phyloP scores from a whole-genome alignment of 202 grass and related monocot genomes.

The Zizania palustris region DNA sequence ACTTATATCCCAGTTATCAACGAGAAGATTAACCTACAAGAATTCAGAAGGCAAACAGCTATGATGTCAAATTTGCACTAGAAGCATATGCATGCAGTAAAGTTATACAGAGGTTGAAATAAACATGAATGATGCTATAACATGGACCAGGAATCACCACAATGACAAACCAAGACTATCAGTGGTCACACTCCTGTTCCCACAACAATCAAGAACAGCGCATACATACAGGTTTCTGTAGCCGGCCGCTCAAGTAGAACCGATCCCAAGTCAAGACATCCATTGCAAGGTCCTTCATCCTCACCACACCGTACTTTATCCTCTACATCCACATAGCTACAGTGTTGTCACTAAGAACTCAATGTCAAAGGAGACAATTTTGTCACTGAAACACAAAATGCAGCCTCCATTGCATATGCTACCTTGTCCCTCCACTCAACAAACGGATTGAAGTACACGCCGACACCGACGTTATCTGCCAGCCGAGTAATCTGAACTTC shows the following conservation, averaged over 20 bases:
- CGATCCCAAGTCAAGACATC: constrained; percentile 80
- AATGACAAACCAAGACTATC: not conserved
- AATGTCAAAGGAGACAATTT: not conserved
- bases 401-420: not conserved
- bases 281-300: constrained; percentile 81
- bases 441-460: constrained; percentile 94
- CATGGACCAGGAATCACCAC: not conserved
- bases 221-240: constrained; percentile 91
- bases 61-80: not conserved
- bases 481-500: constrained; percentile 67
- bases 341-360: not conserved
- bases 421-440: constrained; percentile 91
- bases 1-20: constrained; percentile 87
- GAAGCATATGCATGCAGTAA: not conserved
- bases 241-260: constrained; percentile 87
- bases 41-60: not conserved
- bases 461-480: constrained; percentile 59
- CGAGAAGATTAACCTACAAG: constrained; percentile 55
- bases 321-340: constrained; percentile 41
- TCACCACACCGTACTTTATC: constrained; percentile 93
- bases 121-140: not conserved
- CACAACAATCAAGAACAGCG: constrained; percentile 7
- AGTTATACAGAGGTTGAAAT: not conserved
- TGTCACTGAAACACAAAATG: not conserved
- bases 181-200: not conserved